Percentiles rank a stretch among this genome's conserved stretches.
These are phyloP conservation scores for Auriculariales sp. DNA, from an alignment of 768 basidiomycete genomes.

Conservation along the genomic window DNA sequence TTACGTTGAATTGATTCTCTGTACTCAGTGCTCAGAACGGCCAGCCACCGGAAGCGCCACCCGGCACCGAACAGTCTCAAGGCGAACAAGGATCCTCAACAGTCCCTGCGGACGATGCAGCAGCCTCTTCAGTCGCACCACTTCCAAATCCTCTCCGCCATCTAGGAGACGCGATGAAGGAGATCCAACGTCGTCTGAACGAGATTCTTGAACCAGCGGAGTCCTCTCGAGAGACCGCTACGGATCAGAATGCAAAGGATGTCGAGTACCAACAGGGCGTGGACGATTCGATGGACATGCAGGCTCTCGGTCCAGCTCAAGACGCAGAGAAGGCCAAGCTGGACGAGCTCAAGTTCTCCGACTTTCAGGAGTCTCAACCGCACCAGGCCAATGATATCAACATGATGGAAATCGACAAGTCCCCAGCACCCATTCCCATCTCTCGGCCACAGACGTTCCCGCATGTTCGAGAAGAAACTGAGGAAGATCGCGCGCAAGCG, in stretches of 20 bases:
- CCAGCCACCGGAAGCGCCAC: neutral
- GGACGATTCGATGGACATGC: slow-evolving; percentile 58
- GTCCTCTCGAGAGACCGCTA: slow-evolving; percentile 7
- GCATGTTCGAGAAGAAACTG: no score
- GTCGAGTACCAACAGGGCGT: slow-evolving; percentile 69
- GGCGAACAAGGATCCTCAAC: slow-evolving; percentile 2
- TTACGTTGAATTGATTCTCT: neutral
- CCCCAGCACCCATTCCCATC: no score
- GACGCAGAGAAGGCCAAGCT: slow-evolving; percentile 75
- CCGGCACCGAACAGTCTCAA: neutral
- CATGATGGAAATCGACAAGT: neutral
- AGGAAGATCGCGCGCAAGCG: neutral
- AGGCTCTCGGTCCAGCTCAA: slow-evolving; percentile 77
- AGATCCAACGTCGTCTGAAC: slow-evolving; percentile 71
- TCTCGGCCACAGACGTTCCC: no score
- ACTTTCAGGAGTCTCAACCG: slow-evolving; percentile 27
- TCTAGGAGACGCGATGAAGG: slow-evolving; percentile 70
- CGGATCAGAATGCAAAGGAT: slow-evolving; percentile 12
- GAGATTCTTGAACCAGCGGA: slow-evolving; percentile 49
- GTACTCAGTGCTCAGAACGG: neutral
- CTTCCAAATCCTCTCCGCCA: slow-evolving; percentile 54
- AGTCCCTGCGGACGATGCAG: slow-evolving; percentile 21
- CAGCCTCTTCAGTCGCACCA: slow-evolving; percentile 26
- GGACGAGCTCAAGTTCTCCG: slow-evolving; percentile 63
- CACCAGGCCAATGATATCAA: neutral